These are phyloP conservation scores for Mortierella sp. DNA, from an alignment of 371 early-diverging fungal species.

Conservation along the genomic window DNA sequence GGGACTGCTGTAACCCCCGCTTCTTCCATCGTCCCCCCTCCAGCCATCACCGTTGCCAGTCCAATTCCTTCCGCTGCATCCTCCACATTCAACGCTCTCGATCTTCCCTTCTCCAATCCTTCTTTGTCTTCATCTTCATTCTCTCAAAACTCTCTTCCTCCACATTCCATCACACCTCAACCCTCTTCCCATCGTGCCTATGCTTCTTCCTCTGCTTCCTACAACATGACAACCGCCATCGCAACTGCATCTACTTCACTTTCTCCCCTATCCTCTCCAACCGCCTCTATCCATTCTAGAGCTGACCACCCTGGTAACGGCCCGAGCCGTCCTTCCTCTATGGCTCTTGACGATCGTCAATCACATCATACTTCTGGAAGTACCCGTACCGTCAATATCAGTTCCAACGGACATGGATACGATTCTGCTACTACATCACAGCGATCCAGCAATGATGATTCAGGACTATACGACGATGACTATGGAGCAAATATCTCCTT, in stretches of 20 bases:
- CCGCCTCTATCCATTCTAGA: neutral
- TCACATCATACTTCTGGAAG: neutral
- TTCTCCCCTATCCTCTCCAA: neutral
- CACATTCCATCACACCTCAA: neutral
- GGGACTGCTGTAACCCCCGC: neutral
- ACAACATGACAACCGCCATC: neutral
- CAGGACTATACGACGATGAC: conserved; percentile 9
- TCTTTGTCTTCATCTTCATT: neutral
- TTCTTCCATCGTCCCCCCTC: neutral
- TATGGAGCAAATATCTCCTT: conserved; percentile 28
- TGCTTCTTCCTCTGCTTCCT: neutral
- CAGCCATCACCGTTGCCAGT: neutral
- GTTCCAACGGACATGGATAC: conserved; percentile 3
- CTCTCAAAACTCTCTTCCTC: neutral
- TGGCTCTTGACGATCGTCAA: neutral
- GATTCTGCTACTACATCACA: neutral
- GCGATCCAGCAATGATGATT: neutral
- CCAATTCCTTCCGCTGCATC: neutral
- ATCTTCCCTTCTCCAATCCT: conserved; percentile 1
- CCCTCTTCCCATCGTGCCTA: neutral
- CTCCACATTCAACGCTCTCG: neutral
- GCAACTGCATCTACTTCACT: neutral
- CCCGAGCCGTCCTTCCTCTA: neutral
- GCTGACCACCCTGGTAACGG: neutral
- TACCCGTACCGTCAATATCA: neutral